Evolutionary conservation across 345 rosid species (phyloP).

Genomic region (Balakata baccata): DNA sequence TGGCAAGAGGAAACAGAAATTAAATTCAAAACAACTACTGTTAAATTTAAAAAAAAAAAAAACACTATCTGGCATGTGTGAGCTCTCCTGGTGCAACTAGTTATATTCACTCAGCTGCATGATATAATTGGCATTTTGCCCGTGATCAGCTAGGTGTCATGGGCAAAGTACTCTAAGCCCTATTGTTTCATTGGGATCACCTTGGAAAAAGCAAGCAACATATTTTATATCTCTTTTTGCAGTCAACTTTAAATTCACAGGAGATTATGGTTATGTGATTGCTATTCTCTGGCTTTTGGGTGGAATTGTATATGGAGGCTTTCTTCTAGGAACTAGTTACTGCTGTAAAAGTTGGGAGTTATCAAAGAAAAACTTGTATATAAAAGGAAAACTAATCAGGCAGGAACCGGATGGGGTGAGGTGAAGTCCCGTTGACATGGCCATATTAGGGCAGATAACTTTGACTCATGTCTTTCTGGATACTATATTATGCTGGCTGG

Average conservation of each 20-base stretch:
- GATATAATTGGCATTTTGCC: too few species aligned
- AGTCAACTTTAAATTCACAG: constrained; percentile 64
- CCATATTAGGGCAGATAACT: background rate
- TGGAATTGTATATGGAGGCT: constrained; percentile 41
- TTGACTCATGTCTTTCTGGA: constrained; percentile 5
- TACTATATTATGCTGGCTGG: background rate
- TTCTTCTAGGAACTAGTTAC: constrained; percentile 22
- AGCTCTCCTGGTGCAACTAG: too few species aligned
- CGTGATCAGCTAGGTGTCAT: too few species aligned
- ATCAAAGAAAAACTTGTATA: background rate
- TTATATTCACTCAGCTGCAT: too few species aligned
- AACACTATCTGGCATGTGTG: too few species aligned
- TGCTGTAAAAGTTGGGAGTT: constrained; percentile 16
- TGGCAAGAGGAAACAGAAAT: too few species aligned
- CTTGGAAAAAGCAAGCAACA: too few species aligned
- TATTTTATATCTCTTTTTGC: constrained; percentile 18
- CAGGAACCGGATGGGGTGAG: background rate
- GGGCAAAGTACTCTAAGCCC: too few species aligned
- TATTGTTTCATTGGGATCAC: too few species aligned
- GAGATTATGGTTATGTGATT: constrained; percentile 49
- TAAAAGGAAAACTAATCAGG: too few species aligned
- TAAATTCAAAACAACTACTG: too few species aligned
- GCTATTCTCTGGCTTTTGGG: constrained; percentile 50
- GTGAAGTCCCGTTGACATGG: constrained; percentile 1
- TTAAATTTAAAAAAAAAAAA: too few species aligned